These are phyloP conservation scores for Fusarium marasasianum DNA, from an alignment of 2,329 filamentous ascomycete genomes.

Conservation along the genomic window DNA sequence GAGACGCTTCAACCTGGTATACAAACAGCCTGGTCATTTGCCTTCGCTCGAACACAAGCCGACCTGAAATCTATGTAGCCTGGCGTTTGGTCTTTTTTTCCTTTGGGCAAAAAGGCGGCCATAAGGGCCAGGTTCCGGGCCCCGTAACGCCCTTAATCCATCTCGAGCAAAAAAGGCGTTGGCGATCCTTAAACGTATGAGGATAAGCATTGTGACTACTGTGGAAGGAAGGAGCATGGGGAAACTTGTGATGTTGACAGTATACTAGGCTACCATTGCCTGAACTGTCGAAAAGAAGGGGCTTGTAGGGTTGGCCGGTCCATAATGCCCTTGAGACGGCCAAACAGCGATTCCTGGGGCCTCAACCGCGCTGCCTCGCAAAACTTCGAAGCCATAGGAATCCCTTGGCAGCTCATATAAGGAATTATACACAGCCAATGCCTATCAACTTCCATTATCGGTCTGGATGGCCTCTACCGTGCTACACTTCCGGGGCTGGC, in stretches of 20 bases:
- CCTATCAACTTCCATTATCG: neutral
- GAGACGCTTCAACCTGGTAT: neutral
- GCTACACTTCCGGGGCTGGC: neutral
- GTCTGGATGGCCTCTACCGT: neutral
- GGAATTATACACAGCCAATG: neutral
- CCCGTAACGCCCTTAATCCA: neutral
- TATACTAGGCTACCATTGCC: conserved; percentile 16
- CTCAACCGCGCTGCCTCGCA: neutral
- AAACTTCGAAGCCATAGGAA: too few relatives aligned
- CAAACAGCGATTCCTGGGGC: neutral
- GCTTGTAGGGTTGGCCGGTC: neutral
- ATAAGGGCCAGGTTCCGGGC: conserved; percentile 12
- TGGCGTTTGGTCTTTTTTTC: neutral
- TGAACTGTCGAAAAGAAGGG: conserved; percentile 3
- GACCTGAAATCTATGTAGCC: neutral
- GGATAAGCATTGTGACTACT: neutral
- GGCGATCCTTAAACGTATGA: conserved; percentile 6
- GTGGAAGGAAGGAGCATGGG: neutral
- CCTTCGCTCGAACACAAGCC: neutral
- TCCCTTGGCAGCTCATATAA: too few relatives aligned
- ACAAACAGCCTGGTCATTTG: neutral
- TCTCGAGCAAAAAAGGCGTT: conserved; percentile 1
- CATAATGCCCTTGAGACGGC: neutral
- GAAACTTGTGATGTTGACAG: conserved; percentile 29
- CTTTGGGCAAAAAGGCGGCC: neutral